Percentiles rank a stretch among this genome's conserved stretches.
Conservation (phyloP, 768 basidiomycete genomes). For the Leucocoprinus sp. region DNA sequence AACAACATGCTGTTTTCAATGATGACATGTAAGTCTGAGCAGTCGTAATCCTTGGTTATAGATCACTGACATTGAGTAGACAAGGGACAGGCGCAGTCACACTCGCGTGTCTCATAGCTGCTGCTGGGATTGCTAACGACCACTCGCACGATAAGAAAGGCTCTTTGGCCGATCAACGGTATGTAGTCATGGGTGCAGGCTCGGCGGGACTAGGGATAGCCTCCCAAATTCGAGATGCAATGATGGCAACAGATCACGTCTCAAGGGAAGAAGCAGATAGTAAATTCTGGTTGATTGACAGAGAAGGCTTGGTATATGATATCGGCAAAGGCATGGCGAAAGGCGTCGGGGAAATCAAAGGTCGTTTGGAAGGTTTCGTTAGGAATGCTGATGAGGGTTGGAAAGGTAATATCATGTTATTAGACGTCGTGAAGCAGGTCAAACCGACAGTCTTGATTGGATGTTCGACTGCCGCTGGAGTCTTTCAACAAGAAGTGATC, state of each 20-base stretch:
- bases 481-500: slow-evolving; percentile 70
- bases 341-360: slow-evolving; percentile 25
- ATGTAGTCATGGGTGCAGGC: slow-evolving; percentile 73
- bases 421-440: slow-evolving; percentile 64
- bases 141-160: slow-evolving; percentile 25
- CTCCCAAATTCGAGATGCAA: slow-evolving; percentile 68
- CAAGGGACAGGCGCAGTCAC: slow-evolving; percentile 76
- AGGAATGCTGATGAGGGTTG: slow-evolving; percentile 51
- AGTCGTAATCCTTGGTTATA: neutral
- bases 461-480: slow-evolving; percentile 69
- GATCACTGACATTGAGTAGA: slow-evolving; percentile 21
- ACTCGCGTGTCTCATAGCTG: slow-evolving; percentile 60
- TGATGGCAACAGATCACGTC: slow-evolving; percentile 46
- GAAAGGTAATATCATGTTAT: slow-evolving; percentile 44
- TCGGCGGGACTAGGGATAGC: slow-evolving; percentile 80
- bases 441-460: slow-evolving; percentile 83
- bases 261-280: slow-evolving; percentile 49
- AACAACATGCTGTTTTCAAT: slow-evolving; percentile 68
- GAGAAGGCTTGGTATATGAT: slow-evolving; percentile 25
- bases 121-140: slow-evolving; percentile 50
- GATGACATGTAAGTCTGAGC: slow-evolving; percentile 62
- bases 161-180: slow-evolving; percentile 60
- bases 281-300: slow-evolving; percentile 70
- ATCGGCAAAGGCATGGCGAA: slow-evolving; percentile 16
- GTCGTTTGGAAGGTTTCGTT: slow-evolving; percentile 45